These are phyloP conservation scores for Neoscytalidium dimidiatum DNA, from an alignment of 2,329 filamentous ascomycete species.

Conservation along the genomic window DNA sequence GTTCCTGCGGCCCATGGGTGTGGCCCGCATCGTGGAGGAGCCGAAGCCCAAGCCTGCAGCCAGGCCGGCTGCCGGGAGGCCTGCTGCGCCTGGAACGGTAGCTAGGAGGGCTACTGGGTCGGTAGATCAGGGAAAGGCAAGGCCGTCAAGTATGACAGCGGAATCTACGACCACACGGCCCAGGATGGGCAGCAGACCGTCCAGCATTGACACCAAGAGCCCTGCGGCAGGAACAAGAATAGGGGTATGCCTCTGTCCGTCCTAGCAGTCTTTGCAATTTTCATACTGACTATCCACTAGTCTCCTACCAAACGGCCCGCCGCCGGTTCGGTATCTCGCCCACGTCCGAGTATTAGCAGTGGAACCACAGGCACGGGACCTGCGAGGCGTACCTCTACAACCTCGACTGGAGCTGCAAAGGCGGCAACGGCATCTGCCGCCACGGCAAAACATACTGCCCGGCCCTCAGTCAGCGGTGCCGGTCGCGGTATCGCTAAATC, in stretches of 20 bases:
- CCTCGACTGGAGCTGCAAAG: slow-evolving; percentile 9
- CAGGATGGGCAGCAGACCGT: slow-evolving; percentile 13
- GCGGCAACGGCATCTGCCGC: not conserved
- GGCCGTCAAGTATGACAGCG: slow-evolving; percentile 11
- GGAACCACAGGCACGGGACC: slow-evolving; percentile 9
- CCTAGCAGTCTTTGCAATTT: not conserved
- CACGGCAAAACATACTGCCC: not conserved
- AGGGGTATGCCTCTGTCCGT: not conserved
- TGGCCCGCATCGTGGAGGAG: slow-evolving; percentile 52
- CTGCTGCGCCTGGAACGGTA: slow-evolving; percentile 16
- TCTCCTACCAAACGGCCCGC: slow-evolving; percentile 18
- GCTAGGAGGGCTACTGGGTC: slow-evolving; percentile 30
- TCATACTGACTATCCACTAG: not conserved
- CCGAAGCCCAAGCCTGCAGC: slow-evolving; percentile 43
- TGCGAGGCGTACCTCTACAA: slow-evolving; percentile 16
- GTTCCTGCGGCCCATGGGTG: slow-evolving; percentile 76
- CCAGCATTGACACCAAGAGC: slow-evolving; percentile 30
- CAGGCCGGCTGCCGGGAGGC: slow-evolving; percentile 3
- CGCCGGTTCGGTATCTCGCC: slow-evolving; percentile 21
- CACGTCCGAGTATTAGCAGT: slow-evolving; percentile 17
- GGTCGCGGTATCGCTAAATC: slow-evolving; percentile 3
- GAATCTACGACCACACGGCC: slow-evolving; percentile 25
- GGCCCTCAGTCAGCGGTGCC: slow-evolving; percentile 11
- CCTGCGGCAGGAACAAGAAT: slow-evolving; percentile 8
- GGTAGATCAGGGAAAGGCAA: slow-evolving; percentile 14